These are phyloP conservation scores for Xeromyces bisporus DNA, from an alignment of 495 filamentous ascomycete species.

Conservation along the genomic window DNA sequence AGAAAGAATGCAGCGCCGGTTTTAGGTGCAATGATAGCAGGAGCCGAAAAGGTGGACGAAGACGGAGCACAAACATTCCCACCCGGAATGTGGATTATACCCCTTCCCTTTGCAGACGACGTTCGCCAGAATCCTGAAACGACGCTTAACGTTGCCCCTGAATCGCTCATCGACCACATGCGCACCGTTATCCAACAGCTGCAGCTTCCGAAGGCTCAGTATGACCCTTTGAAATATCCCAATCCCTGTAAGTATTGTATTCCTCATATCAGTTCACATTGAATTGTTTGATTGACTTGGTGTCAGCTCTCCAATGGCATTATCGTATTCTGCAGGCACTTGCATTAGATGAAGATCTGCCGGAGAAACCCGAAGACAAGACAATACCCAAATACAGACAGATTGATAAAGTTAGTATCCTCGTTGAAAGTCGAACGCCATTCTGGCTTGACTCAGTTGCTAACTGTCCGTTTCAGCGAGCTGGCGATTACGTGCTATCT, in stretches of 20 bases:
- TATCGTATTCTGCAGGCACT: slow-evolving; percentile 88
- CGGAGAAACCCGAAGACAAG: slow-evolving; percentile 62
- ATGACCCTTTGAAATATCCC: slow-evolving; percentile 73
- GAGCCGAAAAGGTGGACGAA: slow-evolving; percentile 47
- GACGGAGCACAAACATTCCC: slow-evolving; percentile 52
- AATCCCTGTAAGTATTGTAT: slow-evolving; percentile 52
- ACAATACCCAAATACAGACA: slow-evolving; percentile 68
- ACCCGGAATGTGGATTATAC: slow-evolving; percentile 76
- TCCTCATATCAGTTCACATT: too few species aligned
- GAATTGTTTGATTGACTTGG: too few species aligned
- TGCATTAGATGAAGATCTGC: slow-evolving; percentile 82
- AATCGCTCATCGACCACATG: slow-evolving; percentile 66
- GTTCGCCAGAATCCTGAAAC: slow-evolving; percentile 55
- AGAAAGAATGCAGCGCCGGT: slow-evolving; percentile 61
- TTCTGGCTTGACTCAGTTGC: too few species aligned
- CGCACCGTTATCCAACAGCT: slow-evolving; percentile 63
- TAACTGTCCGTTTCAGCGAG: slow-evolving; percentile 35
- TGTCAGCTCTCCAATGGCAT: slow-evolving; percentile 74
- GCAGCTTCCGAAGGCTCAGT: slow-evolving; percentile 72
- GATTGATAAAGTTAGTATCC: slow-evolving; percentile 51
- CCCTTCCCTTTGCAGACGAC: slow-evolving; percentile 83
- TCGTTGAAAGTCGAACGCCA: too few species aligned
- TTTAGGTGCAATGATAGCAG: slow-evolving; percentile 67
- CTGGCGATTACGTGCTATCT: slow-evolving; percentile 56
- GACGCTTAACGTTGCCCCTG: slow-evolving; percentile 39